These are phyloP conservation scores for Anthracocystis walkeri DNA, from an alignment of 1,284 basidiomycete species.

Conservation along the genomic window DNA sequence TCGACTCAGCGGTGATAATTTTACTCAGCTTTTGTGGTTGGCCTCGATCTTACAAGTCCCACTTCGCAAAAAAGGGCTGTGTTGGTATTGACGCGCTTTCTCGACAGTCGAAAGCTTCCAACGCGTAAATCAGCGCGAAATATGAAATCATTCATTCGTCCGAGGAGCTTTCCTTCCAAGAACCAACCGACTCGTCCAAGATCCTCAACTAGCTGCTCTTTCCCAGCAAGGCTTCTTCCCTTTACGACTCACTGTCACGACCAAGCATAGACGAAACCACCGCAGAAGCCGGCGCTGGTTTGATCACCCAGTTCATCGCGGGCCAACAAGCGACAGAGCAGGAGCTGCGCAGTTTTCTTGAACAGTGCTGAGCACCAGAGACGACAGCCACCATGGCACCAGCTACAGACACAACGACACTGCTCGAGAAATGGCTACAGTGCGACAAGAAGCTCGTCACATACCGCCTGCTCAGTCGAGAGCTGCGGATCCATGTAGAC, in stretches of 20 bases:
- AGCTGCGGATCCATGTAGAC: constrained; percentile 53
- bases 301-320: background rate
- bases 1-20: constrained; percentile 6
- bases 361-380: background rate
- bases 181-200: too few relatives aligned
- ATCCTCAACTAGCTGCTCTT: too few relatives aligned
- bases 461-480: constrained; percentile 58
- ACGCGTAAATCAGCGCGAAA: constrained; percentile 29
- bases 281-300: too few relatives aligned
- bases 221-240: too few relatives aligned
- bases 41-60: constrained; percentile 14
- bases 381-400: constrained; percentile 17
- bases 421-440: constrained; percentile 51
- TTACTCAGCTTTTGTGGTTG: too few relatives aligned
- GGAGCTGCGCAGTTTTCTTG: background rate
- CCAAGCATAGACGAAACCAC: too few relatives aligned
- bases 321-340: background rate
- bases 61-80: constrained; percentile 6
- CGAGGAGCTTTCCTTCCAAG: too few relatives aligned
- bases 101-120: background rate
- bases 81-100: constrained; percentile 31
- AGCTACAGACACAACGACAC: constrained; percentile 27
- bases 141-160: too few relatives aligned
- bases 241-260: too few relatives aligned
- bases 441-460: constrained; percentile 59